These are phyloP conservation scores for Kandelia obovata DNA, from an alignment of 345 rosid species.

Conservation along the genomic window DNA sequence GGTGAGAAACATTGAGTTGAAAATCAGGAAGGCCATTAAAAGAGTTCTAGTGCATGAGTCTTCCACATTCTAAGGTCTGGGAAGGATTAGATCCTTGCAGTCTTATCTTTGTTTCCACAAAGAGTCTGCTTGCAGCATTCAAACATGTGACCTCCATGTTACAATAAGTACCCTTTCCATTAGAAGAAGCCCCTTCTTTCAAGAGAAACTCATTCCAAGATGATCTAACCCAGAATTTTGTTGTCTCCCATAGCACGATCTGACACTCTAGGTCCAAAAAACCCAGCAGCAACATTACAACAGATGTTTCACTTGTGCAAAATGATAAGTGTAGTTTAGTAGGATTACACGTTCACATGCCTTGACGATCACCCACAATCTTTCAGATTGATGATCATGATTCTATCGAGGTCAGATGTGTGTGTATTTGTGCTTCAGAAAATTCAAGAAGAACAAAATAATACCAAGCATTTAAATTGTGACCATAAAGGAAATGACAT, in stretches of 20 bases:
- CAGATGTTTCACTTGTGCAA: constrained; percentile 12
- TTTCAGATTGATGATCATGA: constrained; percentile 2
- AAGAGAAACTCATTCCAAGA: not conserved
- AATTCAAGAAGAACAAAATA: not conserved
- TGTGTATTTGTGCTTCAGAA: not conserved
- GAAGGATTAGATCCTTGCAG: no score
- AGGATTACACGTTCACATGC: not conserved
- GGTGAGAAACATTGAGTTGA: constrained; percentile 1
- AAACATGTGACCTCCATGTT: no score
- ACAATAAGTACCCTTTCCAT: no score
- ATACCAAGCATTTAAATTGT: not conserved
- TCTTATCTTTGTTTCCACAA: no score
- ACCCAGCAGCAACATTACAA: constrained; percentile 6
- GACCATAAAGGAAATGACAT: constrained; percentile 18
- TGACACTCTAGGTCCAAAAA: constrained; percentile 1
- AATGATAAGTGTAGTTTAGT: not conserved
- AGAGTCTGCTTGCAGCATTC: no score
- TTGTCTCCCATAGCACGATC: constrained; percentile 10
- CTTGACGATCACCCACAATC: not conserved
- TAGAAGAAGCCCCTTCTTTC: no score
- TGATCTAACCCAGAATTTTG: constrained; percentile 10
- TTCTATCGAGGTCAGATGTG: not conserved
- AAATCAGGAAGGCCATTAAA: constrained; percentile 4
- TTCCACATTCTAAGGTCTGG: no score
- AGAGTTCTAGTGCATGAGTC: no score